Base-by-base conservation (phyloP, 1,139 yeast species). In the Hemisphaericaspora xylofermentans region DNA sequence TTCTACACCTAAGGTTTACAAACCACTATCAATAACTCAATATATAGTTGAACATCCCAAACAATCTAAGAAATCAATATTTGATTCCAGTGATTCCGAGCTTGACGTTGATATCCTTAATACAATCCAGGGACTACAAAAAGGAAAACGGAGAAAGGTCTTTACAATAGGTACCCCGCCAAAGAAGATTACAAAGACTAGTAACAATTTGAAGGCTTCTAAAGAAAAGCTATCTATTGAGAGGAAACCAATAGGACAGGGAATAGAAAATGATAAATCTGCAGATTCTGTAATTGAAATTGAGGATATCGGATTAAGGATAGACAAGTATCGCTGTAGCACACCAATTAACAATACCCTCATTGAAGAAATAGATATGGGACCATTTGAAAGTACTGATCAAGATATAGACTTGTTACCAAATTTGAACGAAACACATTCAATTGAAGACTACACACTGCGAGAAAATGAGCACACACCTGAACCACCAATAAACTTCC, bases 31-130 rank as follows among this genome's bases (percentile, higher is more conserved):
- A 3, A 31, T 17, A 14, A 2, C n/a, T 12, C 38, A 28, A 28
- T 19, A 22, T 13, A 29, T 16, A 8, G 22, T 19, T 19, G 22
- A 24, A 24, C 29, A 19, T 9, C 18, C 19, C 6, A 16, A 22
- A n/a, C 21, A 30, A 6, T n/a, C 14, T 10, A 39, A 35, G 28
- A 34, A 35, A 18, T 30, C 21, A 15, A 40, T 40, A 6, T 40
- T 38, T 30, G 42, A 38, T 26, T 33, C 25, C 10, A 29, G 30
- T 13, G 34, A 32, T 32, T 37, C 40, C n/a, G 36, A 35, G 12
- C 24, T 38, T 5, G 36, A 33, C 21, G 15, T 33, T 26, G 33
- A 38, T 32, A 21, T 28, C 3, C 17, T 18, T n/a, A 13, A 10
- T 22, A 25, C 18, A 19, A 16, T 21, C 22, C 27, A 14, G 19